Evolutionary conservation across 2,329 filamentous ascomycete species (phyloP), one percentile per base, ranked within the genome.

Genomic region (Grosmannia clavigera): DNA sequence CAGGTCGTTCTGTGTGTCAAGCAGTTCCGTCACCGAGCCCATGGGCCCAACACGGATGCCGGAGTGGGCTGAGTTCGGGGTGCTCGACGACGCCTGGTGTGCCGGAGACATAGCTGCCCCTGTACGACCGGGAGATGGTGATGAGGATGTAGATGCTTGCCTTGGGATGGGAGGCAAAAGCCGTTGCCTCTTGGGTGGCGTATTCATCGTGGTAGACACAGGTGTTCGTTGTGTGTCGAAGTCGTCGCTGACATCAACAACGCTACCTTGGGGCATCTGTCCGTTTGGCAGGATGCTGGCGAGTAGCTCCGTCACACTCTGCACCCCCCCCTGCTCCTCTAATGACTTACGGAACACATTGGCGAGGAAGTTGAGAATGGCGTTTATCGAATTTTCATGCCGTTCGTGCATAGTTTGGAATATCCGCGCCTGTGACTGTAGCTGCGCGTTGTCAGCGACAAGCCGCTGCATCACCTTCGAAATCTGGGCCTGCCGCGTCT

Each of bases 371-470:
- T 92, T 95, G 51, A 99, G 80, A 63, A 99, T 97, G n/a, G 92
- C 92, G 69, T 96, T 97, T 73, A 99, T 97, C 0, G 92, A 96
- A 70, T 92, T 96, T 70, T 99, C 94, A 68, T 99, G 94, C n/a
- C 94, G 86, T 66, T 92, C 91, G 69, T 97, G 92, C 69, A 95
- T 84, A 61, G 84, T 88, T 72, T 97, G 92, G 70, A 96, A 96
- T 61, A 88, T 85, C 53, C 88, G 81, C 0, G 92, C 92, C 72
- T 96, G 91, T 60, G 88, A 87, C 68, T 92, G 95, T 35, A 96
- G 81, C 63, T 92, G 85, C 63, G 90, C 85, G 69, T 97, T 94
- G 67, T 96, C 92, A 62, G 87, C 83, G 60, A 90, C 87, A 61
- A 97, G 76, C 60, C 88, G 84, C 58, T 80, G 82, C 65, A 99